Evolutionary conservation across 768 basidiomycete species (phyloP).

Genomic region (Panellus pusillus): DNA sequence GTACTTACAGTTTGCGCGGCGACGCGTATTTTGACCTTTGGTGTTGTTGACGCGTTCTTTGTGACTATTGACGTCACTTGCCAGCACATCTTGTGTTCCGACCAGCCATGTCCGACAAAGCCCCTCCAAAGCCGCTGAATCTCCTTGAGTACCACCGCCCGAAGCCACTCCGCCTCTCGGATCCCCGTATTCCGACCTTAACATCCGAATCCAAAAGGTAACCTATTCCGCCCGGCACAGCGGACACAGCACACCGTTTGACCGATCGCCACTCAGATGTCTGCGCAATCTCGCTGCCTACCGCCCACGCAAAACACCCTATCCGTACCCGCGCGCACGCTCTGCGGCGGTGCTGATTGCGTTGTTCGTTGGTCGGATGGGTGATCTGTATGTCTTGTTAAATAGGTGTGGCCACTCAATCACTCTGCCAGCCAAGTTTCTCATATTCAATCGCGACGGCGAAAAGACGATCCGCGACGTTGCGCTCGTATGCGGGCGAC

Average conservation of each 20-base stretch:
- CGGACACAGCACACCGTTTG: too few species aligned
- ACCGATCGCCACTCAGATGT: constrained; percentile 40
- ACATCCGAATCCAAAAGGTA: constrained; percentile 53
- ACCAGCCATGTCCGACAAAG: constrained; percentile 15
- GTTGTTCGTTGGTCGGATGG: constrained; percentile 79
- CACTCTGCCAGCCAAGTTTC: not conserved
- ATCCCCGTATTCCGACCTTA: constrained; percentile 46
- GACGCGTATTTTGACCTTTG: too few species aligned
- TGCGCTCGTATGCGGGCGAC: constrained; percentile 82
- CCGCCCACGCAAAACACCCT: constrained; percentile 37
- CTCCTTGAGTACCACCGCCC: constrained; percentile 52
- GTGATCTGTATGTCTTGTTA: constrained; percentile 85
- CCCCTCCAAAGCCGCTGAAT: constrained; percentile 29
- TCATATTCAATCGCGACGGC: not conserved
- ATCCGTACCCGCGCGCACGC: constrained; percentile 54
- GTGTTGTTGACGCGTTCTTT: too few species aligned
- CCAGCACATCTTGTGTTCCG: too few species aligned
- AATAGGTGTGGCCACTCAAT: constrained; percentile 48
- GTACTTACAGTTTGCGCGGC: too few species aligned
- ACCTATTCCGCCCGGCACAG: not conserved
- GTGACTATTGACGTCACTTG: too few species aligned
- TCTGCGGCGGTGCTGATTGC: constrained; percentile 81
- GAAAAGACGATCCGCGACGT: constrained; percentile 67
- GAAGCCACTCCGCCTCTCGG: constrained; percentile 34
- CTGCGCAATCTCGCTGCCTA: constrained; percentile 55